Percentiles rank a stretch among this genome's conserved stretches.
Conservation (phyloP, 169 alveolate species). For the Amoebophrya sp. region DNA sequence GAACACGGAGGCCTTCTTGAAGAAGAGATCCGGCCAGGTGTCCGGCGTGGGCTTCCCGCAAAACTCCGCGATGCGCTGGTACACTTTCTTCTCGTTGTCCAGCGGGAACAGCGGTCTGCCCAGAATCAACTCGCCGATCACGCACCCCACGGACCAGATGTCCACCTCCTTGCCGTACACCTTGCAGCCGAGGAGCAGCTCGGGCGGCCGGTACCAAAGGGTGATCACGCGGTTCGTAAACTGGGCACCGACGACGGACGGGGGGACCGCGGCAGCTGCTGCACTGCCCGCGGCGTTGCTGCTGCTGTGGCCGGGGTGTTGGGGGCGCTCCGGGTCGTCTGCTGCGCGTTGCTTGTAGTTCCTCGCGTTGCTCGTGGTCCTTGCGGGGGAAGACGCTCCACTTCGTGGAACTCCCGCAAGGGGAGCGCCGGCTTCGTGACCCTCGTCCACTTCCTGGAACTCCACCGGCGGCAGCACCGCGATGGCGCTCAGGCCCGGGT, state of each 20-base stretch:
- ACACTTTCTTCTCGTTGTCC: background rate
- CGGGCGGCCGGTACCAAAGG: constrained; percentile 92
- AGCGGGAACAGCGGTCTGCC: background rate
- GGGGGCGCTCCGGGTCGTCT: no score
- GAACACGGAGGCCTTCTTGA: background rate
- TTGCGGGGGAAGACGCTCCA: no score
- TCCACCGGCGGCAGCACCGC: background rate
- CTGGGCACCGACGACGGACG: no score
- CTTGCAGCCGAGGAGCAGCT: constrained; percentile 75
- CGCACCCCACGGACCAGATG: constrained; percentile 16
- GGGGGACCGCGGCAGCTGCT: no score
- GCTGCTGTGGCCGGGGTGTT: no score
- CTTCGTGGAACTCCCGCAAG: no score
- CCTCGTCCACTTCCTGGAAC: no score
- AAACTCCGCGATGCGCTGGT: background rate
- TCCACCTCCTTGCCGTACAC: constrained; percentile 76
- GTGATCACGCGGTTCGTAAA: constrained; percentile 72
- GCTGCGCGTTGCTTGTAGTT: no score
- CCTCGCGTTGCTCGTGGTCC: no score
- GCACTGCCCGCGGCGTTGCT: no score
- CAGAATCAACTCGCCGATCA: background rate
- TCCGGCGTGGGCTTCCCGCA: background rate
- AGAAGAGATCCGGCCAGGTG: background rate
- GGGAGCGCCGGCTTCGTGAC: no score
- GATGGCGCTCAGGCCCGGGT: background rate